Evolutionary conservation across 2,329 filamentous ascomycete genomes (phyloP), one percentile per base, ranked within the genome.

Genomic region (Nothophaeocryptopus gaeumannii): DNA sequence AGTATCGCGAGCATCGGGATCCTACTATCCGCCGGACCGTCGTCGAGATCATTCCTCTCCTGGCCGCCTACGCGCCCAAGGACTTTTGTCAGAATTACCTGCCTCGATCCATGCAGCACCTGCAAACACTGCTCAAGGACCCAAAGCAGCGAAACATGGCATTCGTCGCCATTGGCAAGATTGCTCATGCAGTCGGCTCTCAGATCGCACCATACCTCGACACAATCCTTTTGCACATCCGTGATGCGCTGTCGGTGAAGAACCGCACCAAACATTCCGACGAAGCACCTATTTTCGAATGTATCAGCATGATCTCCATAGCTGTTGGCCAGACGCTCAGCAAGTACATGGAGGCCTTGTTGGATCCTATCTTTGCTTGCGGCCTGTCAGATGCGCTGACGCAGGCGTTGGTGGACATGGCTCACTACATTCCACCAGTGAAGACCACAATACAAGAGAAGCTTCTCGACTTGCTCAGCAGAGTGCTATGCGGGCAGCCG

Each of bases 301-400:
- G 93, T 70, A 95, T 99, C 67, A 99, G 95, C 69, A 91, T 95
- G 74, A 81, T 99, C 45, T 90, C 93, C 0, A 86, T 95, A 39
- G 93, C 93, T 2, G 93, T 97, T 29, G 93, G 93, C 1, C 93
- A 99, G 72, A 93, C 92, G 0, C 77, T 99, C 45, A 97, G 89
- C 78, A 99, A 97, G 72, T 96, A 97, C 67, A 96, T 99, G 84
- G 91, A 96, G 67, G 88, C 91, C 10, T 75, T 99, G 26, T 79
- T 99, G 8, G 92, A 96, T 61, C 91, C 95, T 9, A 96, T 99
- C 51, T 99, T 99, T 70, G 91, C 89, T 12, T 99, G 93, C 67
- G 93, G 95, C 41, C 78, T 99, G 45, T 96, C 90, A 33, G 88
- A 92, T 49, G 93, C 95, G 59, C 79, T 99, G 16, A 96, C 92